Evolutionary conservation across 805 yeast genomes (phyloP).

Genomic region (Wickerhamiella musiphila): DNA sequence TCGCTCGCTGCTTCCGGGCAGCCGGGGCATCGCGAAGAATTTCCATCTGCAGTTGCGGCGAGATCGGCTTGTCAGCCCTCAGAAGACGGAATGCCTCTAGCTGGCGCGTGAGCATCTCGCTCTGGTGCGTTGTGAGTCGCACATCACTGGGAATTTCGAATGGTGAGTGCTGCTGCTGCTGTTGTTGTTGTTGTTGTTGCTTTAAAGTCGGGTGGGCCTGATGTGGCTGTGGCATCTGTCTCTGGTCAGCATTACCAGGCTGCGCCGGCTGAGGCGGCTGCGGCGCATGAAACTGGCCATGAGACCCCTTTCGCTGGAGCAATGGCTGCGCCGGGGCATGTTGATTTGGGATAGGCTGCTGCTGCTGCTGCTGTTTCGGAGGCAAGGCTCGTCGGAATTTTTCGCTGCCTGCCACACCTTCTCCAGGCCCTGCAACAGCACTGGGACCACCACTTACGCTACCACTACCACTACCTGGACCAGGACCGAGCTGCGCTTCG

Average conservation of each 20-base stretch:
- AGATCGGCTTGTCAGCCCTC: slow-evolving; percentile 6
- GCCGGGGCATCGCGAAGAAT: slow-evolving; percentile 3
- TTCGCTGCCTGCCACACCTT: no score
- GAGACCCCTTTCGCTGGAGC: slow-evolving; percentile 2
- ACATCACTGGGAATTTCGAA: no score
- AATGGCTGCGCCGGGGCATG: not conserved
- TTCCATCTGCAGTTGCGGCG: slow-evolving; percentile 5
- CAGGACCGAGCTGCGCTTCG: no score
- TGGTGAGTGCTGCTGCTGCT: no score
- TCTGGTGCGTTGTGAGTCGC: slow-evolving; percentile 9
- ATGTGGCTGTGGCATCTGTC: not conserved
- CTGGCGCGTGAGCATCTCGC: slow-evolving; percentile 5
- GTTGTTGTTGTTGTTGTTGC: no score
- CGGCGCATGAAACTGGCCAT: not conserved
- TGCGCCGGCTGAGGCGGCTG: slow-evolving; percentile 2
- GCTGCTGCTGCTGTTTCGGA: no score
- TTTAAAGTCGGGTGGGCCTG: no score
- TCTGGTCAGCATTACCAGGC: not conserved
- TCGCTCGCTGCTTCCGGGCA: not conserved
- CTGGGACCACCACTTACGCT: no score
- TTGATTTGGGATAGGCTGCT: no score
- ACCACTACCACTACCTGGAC: no score
- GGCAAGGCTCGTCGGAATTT: no score
- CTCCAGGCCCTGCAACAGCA: no score
- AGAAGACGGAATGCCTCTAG: slow-evolving; percentile 8